Base-by-base conservation (phyloP, 2,329 filamentous ascomycete species). In the Epichloe festucae region DNA sequence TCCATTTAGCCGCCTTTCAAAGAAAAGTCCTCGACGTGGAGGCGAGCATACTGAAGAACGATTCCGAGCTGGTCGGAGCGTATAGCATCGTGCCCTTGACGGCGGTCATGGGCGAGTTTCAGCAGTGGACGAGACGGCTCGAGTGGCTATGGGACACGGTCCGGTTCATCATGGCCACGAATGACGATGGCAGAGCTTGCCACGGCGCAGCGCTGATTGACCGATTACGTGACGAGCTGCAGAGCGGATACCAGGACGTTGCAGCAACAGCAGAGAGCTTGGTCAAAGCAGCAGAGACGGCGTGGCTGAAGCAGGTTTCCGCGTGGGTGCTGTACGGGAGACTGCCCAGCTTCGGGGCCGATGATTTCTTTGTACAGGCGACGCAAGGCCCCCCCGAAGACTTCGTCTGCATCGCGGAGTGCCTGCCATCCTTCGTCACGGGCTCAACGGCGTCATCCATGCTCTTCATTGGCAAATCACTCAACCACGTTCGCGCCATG, bases 51-150 rank as follows among this genome's bases (percentile, higher is more conserved):
- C 70, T 97, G 48, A 78, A 75, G 45, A 80, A 82, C 60, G 89
- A 96, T 70, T 77, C 89, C 2, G 79, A 74, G 6, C 79, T 87
- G 53, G 91, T 97, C 1, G 91, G 91, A 42, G 91, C 87, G 1
- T 95, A 96, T 65, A 85, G 91, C 55, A 94, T 95, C 55, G 91
- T 97, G 21, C 91, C 93, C 3, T 70, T 98, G 59, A 94, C 93
- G 48, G 84, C 84, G 2, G 77, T 97, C 19, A 82, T 95, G 31
- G 79, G 78, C 5, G 85, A 93, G 62, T 96, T 97, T 61, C 82
- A 85, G n/a, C 84, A 79, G 43, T 97, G 91, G 91, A 85, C 78
- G 46, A 78, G 88, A 59, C 76, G 83, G 38, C 78, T 97, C 73
- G 84, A 90, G 60, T 97, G 91, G 89, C 75, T 96, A 19, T 87